A percentile compares a stretch with the other conserved stretches of the same genome.
Evolutionary conservation across 2,329 filamentous ascomycete species (phyloP).

Genomic region (Fusarium drepaniforme): DNA sequence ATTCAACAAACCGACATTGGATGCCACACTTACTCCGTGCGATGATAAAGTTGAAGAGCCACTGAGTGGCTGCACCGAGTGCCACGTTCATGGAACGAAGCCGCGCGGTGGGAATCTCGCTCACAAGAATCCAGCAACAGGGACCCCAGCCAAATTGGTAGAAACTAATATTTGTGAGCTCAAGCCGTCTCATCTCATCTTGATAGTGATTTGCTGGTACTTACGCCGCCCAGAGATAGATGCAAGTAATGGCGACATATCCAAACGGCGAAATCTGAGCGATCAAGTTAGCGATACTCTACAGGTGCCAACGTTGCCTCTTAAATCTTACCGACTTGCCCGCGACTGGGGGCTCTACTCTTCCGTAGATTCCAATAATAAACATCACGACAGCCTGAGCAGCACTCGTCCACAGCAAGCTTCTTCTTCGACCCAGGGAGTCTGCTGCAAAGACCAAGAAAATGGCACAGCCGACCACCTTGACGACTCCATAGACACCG

Average conservation of each 20-base stretch:
- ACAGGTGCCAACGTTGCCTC: neutral
- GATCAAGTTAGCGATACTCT: neutral
- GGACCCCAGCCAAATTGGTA: neutral
- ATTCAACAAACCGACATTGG: neutral
- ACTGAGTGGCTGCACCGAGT: neutral
- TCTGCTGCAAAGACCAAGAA: constrained; percentile 77
- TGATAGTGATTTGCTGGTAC: neutral
- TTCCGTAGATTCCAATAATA: neutral
- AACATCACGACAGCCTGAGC: neutral
- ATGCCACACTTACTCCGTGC: neutral
- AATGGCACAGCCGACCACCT: constrained; percentile 70
- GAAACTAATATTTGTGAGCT: neutral
- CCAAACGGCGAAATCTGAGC: neutral
- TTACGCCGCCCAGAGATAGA: neutral
- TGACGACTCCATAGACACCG: constrained; percentile 78
- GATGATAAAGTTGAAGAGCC: neutral
- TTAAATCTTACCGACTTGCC: neutral
- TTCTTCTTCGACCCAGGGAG: constrained; percentile 71
- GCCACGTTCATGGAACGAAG: neutral
- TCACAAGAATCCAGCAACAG: neutral
- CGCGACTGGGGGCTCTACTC: neutral
- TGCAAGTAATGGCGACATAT: neutral
- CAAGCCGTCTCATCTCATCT: neutral
- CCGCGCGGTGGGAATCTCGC: neutral
- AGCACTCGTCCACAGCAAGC: constrained; percentile 56